Evolutionary conservation across 2,329 filamentous ascomycete genomes (phyloP), one percentile per base, ranked within the genome.

Genomic region (Amauroascus niger): DNA sequence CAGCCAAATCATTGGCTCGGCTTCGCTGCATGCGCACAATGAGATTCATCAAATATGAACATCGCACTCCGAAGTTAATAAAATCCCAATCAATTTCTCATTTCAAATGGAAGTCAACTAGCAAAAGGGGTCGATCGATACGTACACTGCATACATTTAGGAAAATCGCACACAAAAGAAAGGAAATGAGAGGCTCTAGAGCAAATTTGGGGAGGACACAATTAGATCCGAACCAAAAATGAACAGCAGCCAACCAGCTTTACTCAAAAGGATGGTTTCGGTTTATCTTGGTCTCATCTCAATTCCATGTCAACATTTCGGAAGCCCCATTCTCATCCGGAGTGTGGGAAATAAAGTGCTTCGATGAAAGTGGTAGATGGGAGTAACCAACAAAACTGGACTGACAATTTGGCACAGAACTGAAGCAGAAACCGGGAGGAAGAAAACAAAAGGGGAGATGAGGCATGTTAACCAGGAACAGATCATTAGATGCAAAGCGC

Each of bases 131-230:
- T 40, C 1, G 32, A 40, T 50, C 18, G 48, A 50, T 50, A 41
- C 26, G 26, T 50, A 41, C 48, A 50, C 48, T 20, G 22, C 45
- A 49, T 49, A 20, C 26, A 35, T 30, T 50, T 51, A 59, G 53
- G 55, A 61, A 55, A 28, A n/a, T 30, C 9, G 40, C 5, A 14
- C 6, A 43, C 6, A 43, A 58, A 60, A 59, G 56, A 56, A 59
- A 61, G 61, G 56, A 56, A 59, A 61, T 61, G 55, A 62, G 58
- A 49, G 52, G 55, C 60, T 59, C 64, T 55, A 58, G 60, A 61
- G 62, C 50, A 39, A 51, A n/a, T n/a, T 45, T 26, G 9, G 24
- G 60, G 60, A 30, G n/a, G 14, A 18, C 4, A 35, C 16, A 50
- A 14, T 41, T 53, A 40, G 30, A 47, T 30, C 32, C 24, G 41